Percentiles rank a stretch among this genome's conserved stretches.
These are phyloP conservation scores for Saccharomycopsis phalli DNA, from an alignment of 1,139 yeast genomes.

Conservation along the genomic window DNA sequence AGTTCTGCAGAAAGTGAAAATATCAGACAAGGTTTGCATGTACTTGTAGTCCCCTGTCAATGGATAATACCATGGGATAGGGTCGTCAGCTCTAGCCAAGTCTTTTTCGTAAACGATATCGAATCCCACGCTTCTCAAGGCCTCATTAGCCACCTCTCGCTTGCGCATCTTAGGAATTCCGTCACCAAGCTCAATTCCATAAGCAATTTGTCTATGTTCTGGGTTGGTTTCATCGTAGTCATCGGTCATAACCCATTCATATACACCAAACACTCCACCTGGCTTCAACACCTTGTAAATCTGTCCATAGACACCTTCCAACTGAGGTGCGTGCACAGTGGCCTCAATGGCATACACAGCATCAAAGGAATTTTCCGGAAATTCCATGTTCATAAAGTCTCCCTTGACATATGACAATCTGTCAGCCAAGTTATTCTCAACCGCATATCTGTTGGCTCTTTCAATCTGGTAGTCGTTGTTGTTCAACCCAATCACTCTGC, in stretches of 20 bases:
- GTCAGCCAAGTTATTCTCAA: slow-evolving; percentile 53
- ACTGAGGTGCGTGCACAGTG: slow-evolving; percentile 93
- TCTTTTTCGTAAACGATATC: slow-evolving; percentile 68
- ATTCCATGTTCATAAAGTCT: slow-evolving; percentile 99
- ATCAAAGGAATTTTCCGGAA: slow-evolving; percentile 80
- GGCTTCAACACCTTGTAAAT: slow-evolving; percentile 94
- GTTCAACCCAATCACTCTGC: slow-evolving; percentile 82
- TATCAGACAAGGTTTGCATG: slow-evolving; percentile 70
- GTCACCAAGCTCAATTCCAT: slow-evolving; percentile 96
- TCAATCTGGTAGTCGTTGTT: slow-evolving; percentile 96
- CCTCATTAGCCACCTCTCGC: slow-evolving; percentile 77
- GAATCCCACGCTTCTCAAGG: slow-evolving; percentile 82
- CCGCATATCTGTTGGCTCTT: slow-evolving; percentile 80
- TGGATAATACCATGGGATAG: slow-evolving; percentile 97
- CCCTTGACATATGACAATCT: slow-evolving; percentile 88
- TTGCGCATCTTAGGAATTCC: slow-evolving; percentile 97
- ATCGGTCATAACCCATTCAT: slow-evolving; percentile 99
- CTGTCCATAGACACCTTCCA: slow-evolving; percentile 93
- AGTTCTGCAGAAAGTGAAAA: slow-evolving; percentile 83
- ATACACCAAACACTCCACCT: slow-evolving; percentile 95
- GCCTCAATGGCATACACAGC: slow-evolving; percentile 99
- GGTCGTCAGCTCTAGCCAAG: slow-evolving; percentile 75
- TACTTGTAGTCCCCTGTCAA: slow-evolving; percentile 88
- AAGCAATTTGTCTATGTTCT: slow-evolving; percentile 90
- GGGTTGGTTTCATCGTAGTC: slow-evolving; percentile 77